A percentile compares a stretch with the other conserved stretches of the same genome.
Conservation (phyloP, 2,329 filamentous ascomycete species). For the Trichoderma koningii region DNA sequence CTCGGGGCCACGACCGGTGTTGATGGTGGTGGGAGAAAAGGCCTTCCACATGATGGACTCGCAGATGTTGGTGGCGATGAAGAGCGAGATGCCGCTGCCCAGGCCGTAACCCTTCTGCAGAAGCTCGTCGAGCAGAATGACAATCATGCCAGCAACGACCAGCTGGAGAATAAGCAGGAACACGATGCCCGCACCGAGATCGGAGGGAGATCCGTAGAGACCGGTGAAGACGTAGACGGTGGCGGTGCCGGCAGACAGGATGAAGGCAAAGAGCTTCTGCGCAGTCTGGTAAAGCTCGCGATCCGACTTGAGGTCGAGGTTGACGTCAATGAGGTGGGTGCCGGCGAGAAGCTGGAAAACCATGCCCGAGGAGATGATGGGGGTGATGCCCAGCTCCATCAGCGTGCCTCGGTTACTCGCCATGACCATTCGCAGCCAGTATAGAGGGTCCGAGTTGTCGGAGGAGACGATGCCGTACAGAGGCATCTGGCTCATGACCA, state of each 20-base stretch:
- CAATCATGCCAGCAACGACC: slow-evolving; percentile 94
- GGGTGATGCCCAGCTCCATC: slow-evolving; percentile 96
- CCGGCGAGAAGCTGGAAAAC: slow-evolving; percentile 99
- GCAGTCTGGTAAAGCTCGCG: slow-evolving; percentile 99
- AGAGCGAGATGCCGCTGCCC: slow-evolving; percentile 96
- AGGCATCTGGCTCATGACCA: slow-evolving; percentile 99
- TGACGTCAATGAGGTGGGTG: slow-evolving; percentile 99
- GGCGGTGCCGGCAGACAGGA: slow-evolving; percentile 94
- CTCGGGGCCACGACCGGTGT: slow-evolving; percentile 97
- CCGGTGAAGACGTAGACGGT: slow-evolving; percentile 98
- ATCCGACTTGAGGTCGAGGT: slow-evolving; percentile 99
- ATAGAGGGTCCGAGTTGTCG: slow-evolving; percentile 95
- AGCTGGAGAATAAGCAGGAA: slow-evolving; percentile 98
- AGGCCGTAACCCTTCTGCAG: slow-evolving; percentile 99
- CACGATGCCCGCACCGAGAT: slow-evolving; percentile 96
- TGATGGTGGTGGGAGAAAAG: slow-evolving; percentile 98
- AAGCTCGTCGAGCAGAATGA: slow-evolving; percentile 98
- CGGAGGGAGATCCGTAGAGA: slow-evolving; percentile 94
- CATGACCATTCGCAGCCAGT: slow-evolving; percentile 99
- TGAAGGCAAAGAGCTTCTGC: slow-evolving; percentile 98
- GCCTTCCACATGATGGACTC: slow-evolving; percentile 99
- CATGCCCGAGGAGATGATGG: slow-evolving; percentile 99
- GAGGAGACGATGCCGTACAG: slow-evolving; percentile 99
- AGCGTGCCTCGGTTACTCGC: slow-evolving; percentile 96
- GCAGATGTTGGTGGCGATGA: slow-evolving; percentile 99